Base-by-base conservation (phyloP, 2,329 filamentous ascomycete genomes). In the Fusarium vanettenii region DNA sequence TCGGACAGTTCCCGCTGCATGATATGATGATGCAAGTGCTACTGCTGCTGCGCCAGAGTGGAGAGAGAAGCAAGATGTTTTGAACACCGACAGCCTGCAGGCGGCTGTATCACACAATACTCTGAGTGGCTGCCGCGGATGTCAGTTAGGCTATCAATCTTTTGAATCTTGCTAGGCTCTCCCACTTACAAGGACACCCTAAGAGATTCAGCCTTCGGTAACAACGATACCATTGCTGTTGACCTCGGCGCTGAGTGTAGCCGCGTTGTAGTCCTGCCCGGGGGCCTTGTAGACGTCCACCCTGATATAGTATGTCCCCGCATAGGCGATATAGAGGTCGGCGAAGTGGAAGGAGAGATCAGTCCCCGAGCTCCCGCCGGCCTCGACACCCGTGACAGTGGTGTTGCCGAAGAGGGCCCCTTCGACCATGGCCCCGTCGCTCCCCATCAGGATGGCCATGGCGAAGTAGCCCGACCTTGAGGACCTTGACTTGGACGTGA, bases 211-310 rank as follows among this genome's bases (percentile, higher is more conserved):
- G 14, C 43, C 64, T 7, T 72, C 66, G 10, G 59, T 20, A 6
- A 78, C 74, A 0, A 65, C 69, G 6, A 82, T 70, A 4, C 52
- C 45, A 3, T 43, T 66, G 33, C 71, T 76, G 8, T 76, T 66
- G 41, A 72, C 56, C 45, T 80, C 73, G 6, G 57, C 66, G 33
- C 76, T 61, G 25, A 77, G 63, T 0, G 41, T 69, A 16, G 61
- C 76, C 7, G 74, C 66, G 8, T 62, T 55, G 4, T 66, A 33
- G 16, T 75, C 22, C 3, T 71, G 50, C 18, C 69, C 63, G 22
- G 64, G 56, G 29, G 75, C 73, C 41, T 74, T 73, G 64, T 81
- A 82, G 1, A 80, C 39, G 35, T 82, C 80, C 7, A 83, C 48
- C 18, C 77, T 77, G 43, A 83, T 71, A 4, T 52, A 73, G 55